These are phyloP conservation scores for Aspergillus steynii DNA, from an alignment of 495 filamentous ascomycete genomes.

Conservation along the genomic window DNA sequence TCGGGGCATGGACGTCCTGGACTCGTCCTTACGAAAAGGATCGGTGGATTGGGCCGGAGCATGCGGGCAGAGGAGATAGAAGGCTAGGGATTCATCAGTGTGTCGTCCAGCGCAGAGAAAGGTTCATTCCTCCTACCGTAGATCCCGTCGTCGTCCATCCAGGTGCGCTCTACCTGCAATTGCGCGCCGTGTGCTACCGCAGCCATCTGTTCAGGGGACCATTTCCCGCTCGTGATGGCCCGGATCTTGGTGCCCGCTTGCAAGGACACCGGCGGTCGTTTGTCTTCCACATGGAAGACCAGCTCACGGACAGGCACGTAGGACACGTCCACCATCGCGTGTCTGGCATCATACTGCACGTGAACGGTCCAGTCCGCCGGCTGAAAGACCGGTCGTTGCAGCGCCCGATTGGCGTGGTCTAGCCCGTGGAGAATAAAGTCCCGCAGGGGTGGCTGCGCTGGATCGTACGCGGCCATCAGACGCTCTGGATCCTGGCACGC, in stretches of 20 bases:
- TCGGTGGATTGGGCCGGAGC: too few relatives aligned
- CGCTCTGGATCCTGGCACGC: background rate
- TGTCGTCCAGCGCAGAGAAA: too few relatives aligned
- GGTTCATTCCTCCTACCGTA: background rate
- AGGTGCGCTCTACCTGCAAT: constrained; percentile 1
- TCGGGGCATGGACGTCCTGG: too few relatives aligned
- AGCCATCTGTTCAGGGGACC: background rate
- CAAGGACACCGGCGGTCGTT: background rate
- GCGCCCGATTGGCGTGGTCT: background rate
- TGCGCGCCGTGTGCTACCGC: background rate
- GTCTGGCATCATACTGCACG: background rate
- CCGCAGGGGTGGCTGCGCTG: background rate
- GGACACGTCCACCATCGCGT: background rate
- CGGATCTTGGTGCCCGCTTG: background rate
- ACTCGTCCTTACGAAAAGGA: too few relatives aligned
- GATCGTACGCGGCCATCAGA: background rate
- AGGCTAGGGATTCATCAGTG: too few relatives aligned
- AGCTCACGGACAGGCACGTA: background rate
- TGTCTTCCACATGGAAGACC: background rate
- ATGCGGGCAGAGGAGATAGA: too few relatives aligned
- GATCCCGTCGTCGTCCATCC: background rate
- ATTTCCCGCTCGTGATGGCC: constrained; percentile 1
- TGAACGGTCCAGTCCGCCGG: background rate
- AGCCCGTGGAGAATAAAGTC: constrained; percentile 1
- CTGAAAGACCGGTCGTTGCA: background rate